A percentile compares a stretch with the other conserved stretches of the same genome.
phyloP scores from a whole-genome alignment of 805 yeast genomes.

The Suhomyces kilbournensis region DNA sequence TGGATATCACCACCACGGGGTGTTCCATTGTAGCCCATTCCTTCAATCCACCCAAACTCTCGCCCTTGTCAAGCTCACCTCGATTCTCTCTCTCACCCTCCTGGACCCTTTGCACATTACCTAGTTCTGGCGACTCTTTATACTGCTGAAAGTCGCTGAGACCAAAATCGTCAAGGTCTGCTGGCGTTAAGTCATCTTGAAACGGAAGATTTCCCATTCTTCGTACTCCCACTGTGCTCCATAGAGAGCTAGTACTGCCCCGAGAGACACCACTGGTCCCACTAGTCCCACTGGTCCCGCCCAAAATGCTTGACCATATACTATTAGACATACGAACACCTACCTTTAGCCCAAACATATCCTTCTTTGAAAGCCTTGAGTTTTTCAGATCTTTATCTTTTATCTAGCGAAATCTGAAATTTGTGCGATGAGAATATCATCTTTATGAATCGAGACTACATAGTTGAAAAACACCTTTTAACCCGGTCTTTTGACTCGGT shows the following conservation, averaged over 20 bases:
- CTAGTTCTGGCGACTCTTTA: slow-evolving; percentile 27
- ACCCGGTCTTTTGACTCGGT: slow-evolving; percentile 41
- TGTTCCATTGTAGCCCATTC: slow-evolving; percentile 9
- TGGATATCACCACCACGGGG: slow-evolving; percentile 61
- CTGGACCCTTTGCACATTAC: slow-evolving; percentile 4
- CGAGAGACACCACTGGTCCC: neutral
- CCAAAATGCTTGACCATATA: neutral
- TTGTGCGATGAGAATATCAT: neutral
- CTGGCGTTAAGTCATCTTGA: slow-evolving; percentile 34
- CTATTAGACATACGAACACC: neutral
- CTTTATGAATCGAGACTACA: slow-evolving; percentile 29
- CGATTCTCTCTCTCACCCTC: neutral
- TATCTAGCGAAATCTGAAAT: too few species aligned
- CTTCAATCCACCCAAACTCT: neutral
- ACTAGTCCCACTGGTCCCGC: neutral
- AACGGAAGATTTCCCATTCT: slow-evolving; percentile 31
- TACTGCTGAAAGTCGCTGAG: slow-evolving; percentile 40
- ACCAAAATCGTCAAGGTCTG: slow-evolving; percentile 34
- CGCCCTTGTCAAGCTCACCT: neutral
- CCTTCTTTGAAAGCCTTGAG: too few species aligned
- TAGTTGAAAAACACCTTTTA: slow-evolving; percentile 46
- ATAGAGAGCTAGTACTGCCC: neutral
- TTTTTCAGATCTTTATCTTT: too few species aligned
- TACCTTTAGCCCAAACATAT: neutral
- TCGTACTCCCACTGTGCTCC: neutral